These are phyloP conservation scores for Penicillium subrubescens DNA, from an alignment of 495 filamentous ascomycete genomes.

Conservation along the genomic window DNA sequence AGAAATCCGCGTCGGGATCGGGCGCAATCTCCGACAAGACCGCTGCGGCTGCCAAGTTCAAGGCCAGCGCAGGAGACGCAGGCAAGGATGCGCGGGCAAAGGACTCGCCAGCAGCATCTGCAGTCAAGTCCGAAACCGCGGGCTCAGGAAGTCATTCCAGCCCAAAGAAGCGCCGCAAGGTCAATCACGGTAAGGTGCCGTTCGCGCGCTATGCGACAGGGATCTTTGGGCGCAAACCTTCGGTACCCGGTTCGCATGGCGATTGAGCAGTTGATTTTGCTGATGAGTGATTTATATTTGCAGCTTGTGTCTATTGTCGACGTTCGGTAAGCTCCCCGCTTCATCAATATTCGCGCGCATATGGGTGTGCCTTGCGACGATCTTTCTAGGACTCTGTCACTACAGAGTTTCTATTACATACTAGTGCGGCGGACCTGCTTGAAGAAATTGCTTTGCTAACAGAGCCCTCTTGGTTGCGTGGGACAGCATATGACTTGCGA, in stretches of 20 bases:
- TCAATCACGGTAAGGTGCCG: constrained; percentile 88
- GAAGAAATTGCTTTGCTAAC: constrained; percentile 36
- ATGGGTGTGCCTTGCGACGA: constrained; percentile 6
- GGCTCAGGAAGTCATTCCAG: constrained; percentile 52
- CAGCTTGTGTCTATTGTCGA: constrained; percentile 98
- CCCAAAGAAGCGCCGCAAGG: constrained; percentile 96
- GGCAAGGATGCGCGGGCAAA: constrained; percentile 36
- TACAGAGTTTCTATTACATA: not conserved
- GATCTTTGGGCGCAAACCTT: constrained; percentile 31
- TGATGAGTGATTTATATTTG: constrained; percentile 33
- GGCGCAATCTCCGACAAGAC: constrained; percentile 30
- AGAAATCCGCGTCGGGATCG: constrained; percentile 32
- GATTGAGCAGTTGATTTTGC: constrained; percentile 31
- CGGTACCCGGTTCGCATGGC: constrained; percentile 31
- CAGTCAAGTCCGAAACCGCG: constrained; percentile 41
- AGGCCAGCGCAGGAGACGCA: constrained; percentile 20
- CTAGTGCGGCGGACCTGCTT: not conserved
- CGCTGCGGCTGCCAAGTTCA: constrained; percentile 24
- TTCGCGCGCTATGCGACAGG: constrained; percentile 33
- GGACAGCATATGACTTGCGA: constrained; percentile 99
- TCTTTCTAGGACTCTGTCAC: constrained; percentile 1
- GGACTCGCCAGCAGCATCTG: constrained; percentile 35
- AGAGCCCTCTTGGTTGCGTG: constrained; percentile 38
- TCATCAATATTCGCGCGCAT: not conserved
- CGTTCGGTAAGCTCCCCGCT: constrained; percentile 79